A percentile compares a stretch with the other conserved stretches of the same genome.
phyloP scores from a whole-genome alignment of 2,329 filamentous ascomycete genomes.

The Cytospora leucostoma region DNA sequence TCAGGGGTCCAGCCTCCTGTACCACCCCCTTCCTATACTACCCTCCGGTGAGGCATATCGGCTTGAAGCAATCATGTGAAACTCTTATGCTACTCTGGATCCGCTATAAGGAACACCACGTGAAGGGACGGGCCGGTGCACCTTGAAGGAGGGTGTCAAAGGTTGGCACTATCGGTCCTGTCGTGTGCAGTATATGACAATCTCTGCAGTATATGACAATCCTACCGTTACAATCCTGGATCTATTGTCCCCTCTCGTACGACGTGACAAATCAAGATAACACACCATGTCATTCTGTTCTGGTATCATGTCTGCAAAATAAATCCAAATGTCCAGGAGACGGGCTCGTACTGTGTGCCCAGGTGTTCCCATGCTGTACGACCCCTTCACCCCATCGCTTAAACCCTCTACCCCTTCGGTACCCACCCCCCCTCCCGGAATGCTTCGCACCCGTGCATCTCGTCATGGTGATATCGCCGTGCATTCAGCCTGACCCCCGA shows the following conservation, averaged over 20 bases:
- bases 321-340: slow-evolving; percentile 1
- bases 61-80: neutral
- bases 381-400: neutral
- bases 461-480: neutral
- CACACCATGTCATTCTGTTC: neutral
- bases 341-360: slow-evolving; percentile 11
- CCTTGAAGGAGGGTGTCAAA: neutral
- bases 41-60: neutral
- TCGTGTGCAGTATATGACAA: slow-evolving; percentile 7
- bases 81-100: neutral
- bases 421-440: neutral
- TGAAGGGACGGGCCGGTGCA: slow-evolving; percentile 1
- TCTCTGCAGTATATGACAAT: slow-evolving; percentile 9
- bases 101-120: neutral
- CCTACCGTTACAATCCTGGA: slow-evolving; percentile 10
- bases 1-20: neutral
- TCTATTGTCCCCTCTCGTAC: neutral
- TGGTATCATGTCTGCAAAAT: slow-evolving; percentile 7
- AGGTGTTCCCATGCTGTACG: slow-evolving; percentile 4
- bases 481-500: neutral
- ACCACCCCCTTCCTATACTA: neutral
- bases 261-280: slow-evolving; percentile 12
- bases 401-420: neutral
- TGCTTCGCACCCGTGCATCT: neutral
- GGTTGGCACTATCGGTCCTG: neutral